Evolutionary conservation across 2,329 filamentous ascomycete species (phyloP), one percentile per base, ranked within the genome.

Genomic region (Colletotrichum tanaceti): DNA sequence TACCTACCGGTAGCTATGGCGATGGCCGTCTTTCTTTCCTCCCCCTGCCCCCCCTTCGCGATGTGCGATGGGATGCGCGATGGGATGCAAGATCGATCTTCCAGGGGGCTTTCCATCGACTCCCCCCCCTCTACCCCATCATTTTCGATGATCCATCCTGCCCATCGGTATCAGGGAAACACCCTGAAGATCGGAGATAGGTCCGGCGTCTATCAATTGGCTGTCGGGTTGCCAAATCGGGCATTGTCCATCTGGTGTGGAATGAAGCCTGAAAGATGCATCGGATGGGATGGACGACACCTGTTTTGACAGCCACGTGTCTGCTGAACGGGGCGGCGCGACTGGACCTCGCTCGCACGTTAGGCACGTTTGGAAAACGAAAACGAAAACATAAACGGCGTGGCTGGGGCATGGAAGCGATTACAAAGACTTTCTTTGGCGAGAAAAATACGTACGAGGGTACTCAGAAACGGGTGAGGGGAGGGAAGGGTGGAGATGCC

Each of bases 101-200:
- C 38, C 18, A 24, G 22, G 53, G 39, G 20, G 14, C 20, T 24
- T 5, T 13, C 7, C 53, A 14, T 9, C 20, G 7, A 32, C 28
- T 9, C 18, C n/a, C 13, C 4, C 22, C 16, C 32, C 32, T 4
- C 9, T 3, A 22, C 39, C 16, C 20, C 11, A n/a, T n/a, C 7
- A 5, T 22, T 22, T 53, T 18, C 22, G 1, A 43, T 32, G 47
- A 18, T 32, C 38, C 18, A 35, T n/a, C 20, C 7, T 4, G 39
- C 32, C n/a, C 32, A 28, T 22, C 20, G 35, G n/a, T n/a, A 20
- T 35, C 41, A 28, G 44, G 20, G 22, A 28, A 38, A 39, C 14
- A 47, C 39, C 65, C 39, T 54, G 46, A 49, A 43, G 32, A 60
- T 50, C 49, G 46, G 60, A 39, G 53, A 49, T 35, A 58, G 20